Percentiles rank a stretch among this genome's conserved stretches.
phyloP scores from a whole-genome alignment of 208 protist genomes.

The Crithidia fasciculata region DNA sequence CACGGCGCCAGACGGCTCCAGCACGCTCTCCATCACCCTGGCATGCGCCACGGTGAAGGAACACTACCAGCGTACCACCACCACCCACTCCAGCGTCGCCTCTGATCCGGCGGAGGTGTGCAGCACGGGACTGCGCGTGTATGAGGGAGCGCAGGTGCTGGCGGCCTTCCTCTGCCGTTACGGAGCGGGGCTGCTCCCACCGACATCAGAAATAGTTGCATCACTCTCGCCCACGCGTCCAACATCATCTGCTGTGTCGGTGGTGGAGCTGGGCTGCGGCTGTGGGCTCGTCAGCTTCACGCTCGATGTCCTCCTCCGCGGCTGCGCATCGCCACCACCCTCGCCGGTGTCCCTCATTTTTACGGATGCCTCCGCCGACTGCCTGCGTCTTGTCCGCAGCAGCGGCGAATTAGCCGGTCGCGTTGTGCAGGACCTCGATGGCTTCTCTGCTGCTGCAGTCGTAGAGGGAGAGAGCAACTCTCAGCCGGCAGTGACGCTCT shows the following conservation, averaged over 20 bases:
- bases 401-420: constrained; percentile 20
- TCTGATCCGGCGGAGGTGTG: constrained; percentile 30
- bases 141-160: constrained; percentile 71
- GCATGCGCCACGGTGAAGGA: constrained; percentile 57
- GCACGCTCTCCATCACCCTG: constrained; percentile 40
- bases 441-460: not conserved
- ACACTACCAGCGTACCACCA: constrained; percentile 60
- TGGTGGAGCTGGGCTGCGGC: constrained; percentile 73
- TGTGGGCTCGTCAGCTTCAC: constrained; percentile 71
- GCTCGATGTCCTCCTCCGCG: constrained; percentile 18
- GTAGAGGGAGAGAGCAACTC: not conserved
- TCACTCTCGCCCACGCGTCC: not conserved
- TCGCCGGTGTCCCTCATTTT: constrained; percentile 37
- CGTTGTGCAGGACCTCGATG: constrained; percentile 8
- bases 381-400: constrained; percentile 44
- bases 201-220: not conserved
- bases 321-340: not conserved
- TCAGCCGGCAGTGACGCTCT: not conserved
- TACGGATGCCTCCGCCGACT: constrained; percentile 62
- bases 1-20: constrained; percentile 38
- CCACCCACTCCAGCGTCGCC: constrained; percentile 11
- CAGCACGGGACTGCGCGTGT: constrained; percentile 73
- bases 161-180: constrained; percentile 58
- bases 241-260: not conserved
- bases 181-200: constrained; percentile 29